Evolutionary conservation across 306 rosid species (phyloP), one percentile per base, ranked within the genome.

Genomic region (Pterocarpus macrocarpus): DNA sequence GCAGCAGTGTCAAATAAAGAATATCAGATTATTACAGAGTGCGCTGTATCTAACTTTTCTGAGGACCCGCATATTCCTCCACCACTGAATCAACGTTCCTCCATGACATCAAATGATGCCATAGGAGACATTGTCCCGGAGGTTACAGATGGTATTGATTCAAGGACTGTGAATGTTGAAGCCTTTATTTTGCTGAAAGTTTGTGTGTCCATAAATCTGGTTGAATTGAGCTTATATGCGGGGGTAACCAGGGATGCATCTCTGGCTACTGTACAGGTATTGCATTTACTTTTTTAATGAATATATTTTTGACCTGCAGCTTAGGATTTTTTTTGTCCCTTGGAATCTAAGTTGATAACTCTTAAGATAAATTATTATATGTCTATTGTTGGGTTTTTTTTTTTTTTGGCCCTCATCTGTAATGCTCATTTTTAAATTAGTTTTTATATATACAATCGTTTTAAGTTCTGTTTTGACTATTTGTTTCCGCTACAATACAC

Each of bases 191-290:
- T 83, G 81, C 79, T 92, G 75, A 88, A 87, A 90, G 82, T 93
- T 39, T 90, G 85, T 15, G 93, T 95, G 55, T 75, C 86, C 64
- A 80, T 95, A 70, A 83, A 89, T 81, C 89, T 93, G 61, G 97
- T 88, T 70, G 97, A 91, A 78, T 83, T 95, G 88, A 86, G 97
- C 84, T 88, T 95, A 79, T 88, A 87, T 77, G 77, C 94, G 14
- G 94, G 97, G 45, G 81, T 87, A 76, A 82, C 88, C 43, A 90
- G 93, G 77, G 98, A 91, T 81, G 90, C 96, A 83, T 73, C 97
- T 70, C 89, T 95, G 49, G 98, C 99, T 81, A 95, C 98, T 8
- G 82, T 95, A 73, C 99, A 93, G 97, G 99, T 95, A 87, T 8
- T 2, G 4, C 52, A 38, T 61, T 55, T 30, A 47, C 64, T 68